Evolutionary conservation across 495 filamentous ascomycete genomes (phyloP).

Genomic region (Penicillium malachiteum): DNA sequence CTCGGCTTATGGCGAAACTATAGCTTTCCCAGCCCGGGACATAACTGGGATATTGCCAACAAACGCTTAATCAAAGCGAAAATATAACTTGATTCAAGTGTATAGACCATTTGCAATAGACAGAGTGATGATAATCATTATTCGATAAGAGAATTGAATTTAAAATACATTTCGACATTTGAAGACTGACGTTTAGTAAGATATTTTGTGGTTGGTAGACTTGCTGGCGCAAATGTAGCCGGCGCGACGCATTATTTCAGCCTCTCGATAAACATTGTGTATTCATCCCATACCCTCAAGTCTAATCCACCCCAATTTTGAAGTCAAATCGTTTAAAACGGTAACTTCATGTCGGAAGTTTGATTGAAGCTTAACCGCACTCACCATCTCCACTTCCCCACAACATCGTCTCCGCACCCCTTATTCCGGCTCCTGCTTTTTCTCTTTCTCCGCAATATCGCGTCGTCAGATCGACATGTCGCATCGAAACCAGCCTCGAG

Average conservation of each 20-base stretch:
- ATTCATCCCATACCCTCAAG: no score
- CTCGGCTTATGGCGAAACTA: constrained; percentile 16
- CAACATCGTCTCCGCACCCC: constrained; percentile 12
- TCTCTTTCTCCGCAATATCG: constrained; percentile 3
- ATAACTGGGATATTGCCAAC: constrained; percentile 19
- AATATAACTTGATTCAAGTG: constrained; percentile 2
- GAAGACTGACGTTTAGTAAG: no score
- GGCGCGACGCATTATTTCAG: no score
- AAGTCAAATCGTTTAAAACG: no score
- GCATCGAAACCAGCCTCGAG: constrained; percentile 9
- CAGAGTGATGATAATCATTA: not conserved
- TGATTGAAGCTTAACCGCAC: no score
- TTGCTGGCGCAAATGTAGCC: no score
- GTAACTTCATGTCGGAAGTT: no score
- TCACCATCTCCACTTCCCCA: constrained; percentile 5
- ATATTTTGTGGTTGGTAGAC: no score
- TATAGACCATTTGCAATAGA: not conserved
- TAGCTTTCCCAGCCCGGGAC: constrained; percentile 19
- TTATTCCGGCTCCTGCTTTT: not conserved
- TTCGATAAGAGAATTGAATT: no score
- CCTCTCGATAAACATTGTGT: no score
- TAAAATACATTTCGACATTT: no score
- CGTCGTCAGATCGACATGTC: not conserved
- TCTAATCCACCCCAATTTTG: no score
- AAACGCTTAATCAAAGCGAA: constrained; percentile 3